Evolutionary conservation across 2,329 filamentous ascomycete species (phyloP).

Genomic region (Bipolaris zeicola): DNA sequence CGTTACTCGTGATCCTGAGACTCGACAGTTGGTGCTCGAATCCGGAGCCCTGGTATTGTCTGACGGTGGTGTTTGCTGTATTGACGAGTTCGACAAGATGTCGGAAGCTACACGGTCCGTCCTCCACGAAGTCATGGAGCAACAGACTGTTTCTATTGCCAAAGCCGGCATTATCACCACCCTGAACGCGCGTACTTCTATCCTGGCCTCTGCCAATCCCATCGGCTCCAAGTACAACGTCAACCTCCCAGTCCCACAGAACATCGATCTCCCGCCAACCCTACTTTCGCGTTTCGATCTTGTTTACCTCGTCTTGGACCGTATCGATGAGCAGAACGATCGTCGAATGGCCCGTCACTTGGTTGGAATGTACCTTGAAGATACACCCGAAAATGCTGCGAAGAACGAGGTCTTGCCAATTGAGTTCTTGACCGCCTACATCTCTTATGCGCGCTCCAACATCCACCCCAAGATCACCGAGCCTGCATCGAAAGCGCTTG

Average conservation of each 20-base stretch:
- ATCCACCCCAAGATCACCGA: conserved; percentile 82
- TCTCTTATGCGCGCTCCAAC: conserved; percentile 89
- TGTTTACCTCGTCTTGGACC: conserved; percentile 94
- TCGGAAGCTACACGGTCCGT: conserved; percentile 75
- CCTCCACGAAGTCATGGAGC: conserved; percentile 81
- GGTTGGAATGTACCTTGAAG: conserved; percentile 95
- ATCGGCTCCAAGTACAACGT: conserved; percentile 98
- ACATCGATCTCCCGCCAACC: conserved; percentile 95
- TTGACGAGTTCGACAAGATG: conserved; percentile 84
- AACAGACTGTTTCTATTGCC: conserved; percentile 78
- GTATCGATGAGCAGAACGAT: conserved; percentile 87
- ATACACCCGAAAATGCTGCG: conserved; percentile 84
- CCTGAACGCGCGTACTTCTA: conserved; percentile 91
- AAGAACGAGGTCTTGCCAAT: conserved; percentile 78
- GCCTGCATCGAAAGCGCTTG: conserved; percentile 81
- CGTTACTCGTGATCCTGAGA: conserved; percentile 75
- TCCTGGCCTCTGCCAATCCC: conserved; percentile 95
- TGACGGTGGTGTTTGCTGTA: conserved; percentile 77
- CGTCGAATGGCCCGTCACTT: conserved; percentile 89
- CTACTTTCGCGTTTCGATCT: conserved; percentile 95
- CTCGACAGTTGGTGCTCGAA: conserved; percentile 73
- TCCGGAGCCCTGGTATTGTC: conserved; percentile 75
- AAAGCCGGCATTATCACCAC: conserved; percentile 84
- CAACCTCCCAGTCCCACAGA: conserved; percentile 92
- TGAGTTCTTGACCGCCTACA: conserved; percentile 95